Evolutionary conservation across 2,329 filamentous ascomycete genomes (phyloP).

Genomic region (Alternaria sp.): DNA sequence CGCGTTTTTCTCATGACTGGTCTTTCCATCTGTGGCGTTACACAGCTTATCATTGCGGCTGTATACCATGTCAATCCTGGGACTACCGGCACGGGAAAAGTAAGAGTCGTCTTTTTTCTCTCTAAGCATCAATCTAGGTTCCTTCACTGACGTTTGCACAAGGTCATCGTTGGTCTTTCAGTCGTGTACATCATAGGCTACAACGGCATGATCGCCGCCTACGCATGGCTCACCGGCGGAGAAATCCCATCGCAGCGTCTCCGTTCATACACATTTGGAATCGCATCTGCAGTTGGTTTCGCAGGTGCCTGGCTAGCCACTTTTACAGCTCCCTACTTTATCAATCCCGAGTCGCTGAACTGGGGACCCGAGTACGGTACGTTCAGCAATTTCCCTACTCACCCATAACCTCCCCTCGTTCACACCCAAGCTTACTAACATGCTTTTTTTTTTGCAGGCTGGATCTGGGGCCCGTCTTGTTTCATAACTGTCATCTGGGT

Average conservation of each 20-base stretch:
- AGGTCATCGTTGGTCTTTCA: constrained; percentile 61
- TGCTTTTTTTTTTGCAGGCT: constrained; percentile 23
- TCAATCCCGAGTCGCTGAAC: constrained; percentile 63
- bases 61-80: constrained; percentile 60
- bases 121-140: background rate
- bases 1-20: constrained; percentile 62
- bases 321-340: constrained; percentile 67
- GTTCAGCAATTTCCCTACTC: background rate
- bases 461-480: constrained; percentile 48
- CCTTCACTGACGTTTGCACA: background rate
- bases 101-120: constrained; percentile 4
- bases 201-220: constrained; percentile 63
- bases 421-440: background rate
- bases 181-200: constrained; percentile 64
- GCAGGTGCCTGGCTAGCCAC: constrained; percentile 65
- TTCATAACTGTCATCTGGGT: constrained; percentile 49
- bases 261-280: constrained; percentile 65
- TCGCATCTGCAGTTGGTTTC: constrained; percentile 63
- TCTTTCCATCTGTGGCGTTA: constrained; percentile 62
- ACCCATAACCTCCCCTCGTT: too few species aligned
- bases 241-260: constrained; percentile 66
- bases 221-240: constrained; percentile 66
- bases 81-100: constrained; percentile 52
- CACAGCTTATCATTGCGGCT: constrained; percentile 63
- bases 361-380: constrained; percentile 65